Base-by-base conservation (phyloP, 2,329 filamentous ascomycete species). In the Myotisia sp. region DNA sequence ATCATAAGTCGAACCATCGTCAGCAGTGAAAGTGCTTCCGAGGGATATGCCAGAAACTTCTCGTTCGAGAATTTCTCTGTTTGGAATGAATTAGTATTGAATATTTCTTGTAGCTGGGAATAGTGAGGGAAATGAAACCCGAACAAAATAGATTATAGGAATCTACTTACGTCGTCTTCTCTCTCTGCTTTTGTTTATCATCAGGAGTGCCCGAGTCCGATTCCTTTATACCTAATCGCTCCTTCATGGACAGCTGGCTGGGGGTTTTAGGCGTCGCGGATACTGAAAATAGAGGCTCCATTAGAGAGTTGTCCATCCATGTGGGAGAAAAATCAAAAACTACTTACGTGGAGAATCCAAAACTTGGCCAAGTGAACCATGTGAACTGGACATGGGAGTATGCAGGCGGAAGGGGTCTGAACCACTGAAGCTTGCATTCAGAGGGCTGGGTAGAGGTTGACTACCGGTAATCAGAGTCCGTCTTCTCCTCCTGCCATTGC, bases 391-490 rank as follows among this genome's bases (percentile, higher is more conserved):
- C 21, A 34, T 26, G 52, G 61, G 65, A 32, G 68, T 66, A 14
- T 65, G 64, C 52, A 70, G 70, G 42, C 67, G 68, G 38, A 66
- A 56, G 36, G 86, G 65, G 49, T 90, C 85, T 47, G 70, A 65
- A 44, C 82, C 76, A 55, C 76, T 85, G 60, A 95, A 98, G 53
- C 71, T 86, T 34, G 86, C 79, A 57, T 94, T 93, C 43, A 98
- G 71, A 5, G 90, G 90, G 51, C 86, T 94, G 4, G 90, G 90
- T 42, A 98, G 67, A 38, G 90, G 90, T 60, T 98, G 90, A 53
- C 85, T 94, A 55, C 90, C 90, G 2, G 90, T 95, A 54, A 98
- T 95, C 40, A 98, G 71, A 2, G 90, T 98, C 51, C 90, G 72
- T 56, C 90, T 72, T 58, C 90, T 74, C 58, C 90, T 72, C 41